Percentiles rank a stretch among this genome's conserved stretches.
phyloP scores from a whole-genome alignment of 2,329 filamentous ascomycete species.

The Xenoacremonium recifei region DNA sequence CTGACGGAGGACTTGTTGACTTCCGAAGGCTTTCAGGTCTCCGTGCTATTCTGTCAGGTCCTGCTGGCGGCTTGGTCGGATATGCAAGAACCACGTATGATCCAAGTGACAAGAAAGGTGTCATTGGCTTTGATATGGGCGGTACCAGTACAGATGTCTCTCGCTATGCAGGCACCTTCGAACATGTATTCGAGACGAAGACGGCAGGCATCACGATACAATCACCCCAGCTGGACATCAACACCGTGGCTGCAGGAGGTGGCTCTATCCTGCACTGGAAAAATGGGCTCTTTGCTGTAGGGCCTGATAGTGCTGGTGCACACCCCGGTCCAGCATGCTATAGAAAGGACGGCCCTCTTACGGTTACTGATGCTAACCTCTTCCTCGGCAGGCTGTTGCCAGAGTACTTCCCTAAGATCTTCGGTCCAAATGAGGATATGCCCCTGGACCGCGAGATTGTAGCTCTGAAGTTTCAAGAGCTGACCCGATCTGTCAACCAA shows the following conservation, averaged over 20 bases:
- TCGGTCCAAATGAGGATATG: conserved; percentile 15
- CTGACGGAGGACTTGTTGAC: conserved; percentile 22
- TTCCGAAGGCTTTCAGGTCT: conserved; percentile 21
- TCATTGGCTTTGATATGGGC: conserved; percentile 33
- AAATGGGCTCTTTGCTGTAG: conserved; percentile 69
- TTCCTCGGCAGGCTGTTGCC: conserved; percentile 57
- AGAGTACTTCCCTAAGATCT: conserved; percentile 57
- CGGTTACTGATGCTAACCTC: conserved; percentile 70
- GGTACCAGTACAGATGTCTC: conserved; percentile 73
- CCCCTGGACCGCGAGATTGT: no score
- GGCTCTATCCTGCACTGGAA: conserved; percentile 59
- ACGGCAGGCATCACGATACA: conserved; percentile 70
- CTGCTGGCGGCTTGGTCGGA: conserved; percentile 17
- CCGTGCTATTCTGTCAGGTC: conserved; percentile 18
- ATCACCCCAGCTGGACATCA: conserved; percentile 70
- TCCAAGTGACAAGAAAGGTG: conserved; percentile 12
- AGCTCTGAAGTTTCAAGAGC: no score
- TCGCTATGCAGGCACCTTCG: conserved; percentile 65
- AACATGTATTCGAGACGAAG: conserved; percentile 70
- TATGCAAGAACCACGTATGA: conserved; percentile 13
- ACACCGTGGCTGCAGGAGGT: conserved; percentile 58
- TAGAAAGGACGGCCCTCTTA: conserved; percentile 65
- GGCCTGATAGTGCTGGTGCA: conserved; percentile 68
- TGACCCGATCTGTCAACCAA: no score
- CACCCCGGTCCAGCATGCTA: conserved; percentile 71